A percentile compares a stretch with the other conserved stretches of the same genome.
Conservation (phyloP, 2,329 filamentous ascomycete genomes). For the Trichoderma sp. region DNA sequence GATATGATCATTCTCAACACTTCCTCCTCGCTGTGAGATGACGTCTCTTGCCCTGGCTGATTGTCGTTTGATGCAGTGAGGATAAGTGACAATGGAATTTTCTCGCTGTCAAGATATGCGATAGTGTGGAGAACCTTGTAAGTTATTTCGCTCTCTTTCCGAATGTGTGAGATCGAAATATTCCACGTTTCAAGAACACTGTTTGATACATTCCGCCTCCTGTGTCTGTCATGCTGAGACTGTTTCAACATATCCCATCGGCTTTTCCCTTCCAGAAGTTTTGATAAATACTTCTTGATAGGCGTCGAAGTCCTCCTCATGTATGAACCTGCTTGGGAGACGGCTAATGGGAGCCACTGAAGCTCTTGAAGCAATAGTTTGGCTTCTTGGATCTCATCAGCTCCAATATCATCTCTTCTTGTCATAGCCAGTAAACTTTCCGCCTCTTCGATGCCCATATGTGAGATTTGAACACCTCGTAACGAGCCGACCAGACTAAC, state of each 20-base stretch:
- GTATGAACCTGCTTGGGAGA: neutral
- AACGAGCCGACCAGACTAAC: fast-evolving
- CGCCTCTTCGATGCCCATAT: neutral
- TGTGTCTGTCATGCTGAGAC: neutral
- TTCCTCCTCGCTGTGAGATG: too few species aligned
- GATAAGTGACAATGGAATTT: neutral
- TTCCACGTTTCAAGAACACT: neutral
- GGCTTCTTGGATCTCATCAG: neutral
- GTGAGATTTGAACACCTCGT: fast-evolving
- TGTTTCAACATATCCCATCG: fast-evolving
- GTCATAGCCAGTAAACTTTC: fast-evolving
- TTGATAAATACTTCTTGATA: neutral
- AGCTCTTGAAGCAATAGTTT: neutral
- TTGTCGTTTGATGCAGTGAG: too few species aligned
- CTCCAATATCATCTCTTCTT: neutral
- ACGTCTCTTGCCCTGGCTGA: too few species aligned
- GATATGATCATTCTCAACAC: too few species aligned
- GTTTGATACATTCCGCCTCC: neutral
- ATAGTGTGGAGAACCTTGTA: fast-evolving
- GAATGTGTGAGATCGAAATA: neutral
- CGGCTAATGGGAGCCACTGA: neutral
- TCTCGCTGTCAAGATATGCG: neutral
- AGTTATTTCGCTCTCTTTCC: fast-evolving
- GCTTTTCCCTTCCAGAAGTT: neutral
- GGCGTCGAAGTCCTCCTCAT: neutral